phyloP scores from a whole-genome alignment of 768 basidiomycete genomes.

The Lactarius vividus region DNA sequence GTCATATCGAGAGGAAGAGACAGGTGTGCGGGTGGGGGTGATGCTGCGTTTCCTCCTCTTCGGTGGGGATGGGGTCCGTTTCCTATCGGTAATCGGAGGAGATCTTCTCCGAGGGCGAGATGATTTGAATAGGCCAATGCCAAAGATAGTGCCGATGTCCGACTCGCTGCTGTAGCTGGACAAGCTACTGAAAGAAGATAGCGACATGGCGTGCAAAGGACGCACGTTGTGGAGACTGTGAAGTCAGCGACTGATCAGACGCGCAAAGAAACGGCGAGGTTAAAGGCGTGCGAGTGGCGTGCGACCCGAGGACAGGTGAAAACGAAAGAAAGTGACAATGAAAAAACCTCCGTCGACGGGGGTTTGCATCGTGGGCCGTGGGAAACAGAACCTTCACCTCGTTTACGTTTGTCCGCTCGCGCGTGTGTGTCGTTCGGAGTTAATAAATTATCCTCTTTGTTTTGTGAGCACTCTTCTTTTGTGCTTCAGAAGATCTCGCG shows the following conservation, averaged over 20 bases:
- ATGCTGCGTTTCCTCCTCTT: constrained; percentile 16
- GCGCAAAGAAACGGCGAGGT: constrained; percentile 4
- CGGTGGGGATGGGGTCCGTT: constrained; percentile 9
- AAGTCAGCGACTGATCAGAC: background rate
- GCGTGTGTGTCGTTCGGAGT: background rate
- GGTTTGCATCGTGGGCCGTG: constrained; percentile 20
- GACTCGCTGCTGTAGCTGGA: constrained; percentile 27
- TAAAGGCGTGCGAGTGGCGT: background rate
- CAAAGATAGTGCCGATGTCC: constrained; percentile 22
- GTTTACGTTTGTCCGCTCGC: background rate
- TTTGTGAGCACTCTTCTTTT: background rate
- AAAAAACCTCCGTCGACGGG: background rate
- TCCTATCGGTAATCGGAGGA: constrained; percentile 3
- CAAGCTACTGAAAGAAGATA: constrained; percentile 27
- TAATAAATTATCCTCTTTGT: background rate
- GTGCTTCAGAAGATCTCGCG: background rate
- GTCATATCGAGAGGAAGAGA: constrained; percentile 1
- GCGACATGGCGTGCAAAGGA: constrained; percentile 15
- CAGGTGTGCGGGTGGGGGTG: constrained; percentile 21
- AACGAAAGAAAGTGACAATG: background rate
- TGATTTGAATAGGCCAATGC: constrained; percentile 14
- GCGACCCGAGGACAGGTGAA: background rate
- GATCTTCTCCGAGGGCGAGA: constrained; percentile 8
- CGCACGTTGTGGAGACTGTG: constrained; percentile 17
- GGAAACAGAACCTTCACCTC: background rate